phyloP scores from a whole-genome alignment of 73 alveolate species.

The Paramecium tetraurelia region DNA sequence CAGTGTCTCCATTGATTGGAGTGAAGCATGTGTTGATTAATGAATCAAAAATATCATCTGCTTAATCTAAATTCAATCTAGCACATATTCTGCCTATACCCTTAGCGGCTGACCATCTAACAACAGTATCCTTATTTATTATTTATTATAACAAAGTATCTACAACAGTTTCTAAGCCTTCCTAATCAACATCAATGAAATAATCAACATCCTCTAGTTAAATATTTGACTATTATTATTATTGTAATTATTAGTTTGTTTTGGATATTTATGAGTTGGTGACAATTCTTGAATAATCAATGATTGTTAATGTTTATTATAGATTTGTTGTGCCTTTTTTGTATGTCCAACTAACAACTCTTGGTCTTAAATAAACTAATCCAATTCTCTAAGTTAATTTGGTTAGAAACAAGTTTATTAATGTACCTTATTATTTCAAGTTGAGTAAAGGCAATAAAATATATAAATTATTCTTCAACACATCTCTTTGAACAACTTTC shows the following conservation, averaged over 20 bases:
- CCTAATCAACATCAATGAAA: slow-evolving; percentile 77
- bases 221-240: slow-evolving; percentile 61
- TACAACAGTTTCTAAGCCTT: slow-evolving; percentile 78
- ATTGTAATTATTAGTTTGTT: slow-evolving; percentile 46
- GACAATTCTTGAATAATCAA: background rate
- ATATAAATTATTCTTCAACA: slow-evolving; percentile 19
- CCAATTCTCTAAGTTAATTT: slow-evolving; percentile 83
- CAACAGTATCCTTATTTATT: slow-evolving; percentile 88
- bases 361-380: slow-evolving; percentile 87
- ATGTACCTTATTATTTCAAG: background rate
- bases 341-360: slow-evolving; percentile 89
- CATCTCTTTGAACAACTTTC: slow-evolving; percentile 72
- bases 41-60: slow-evolving; percentile 90
- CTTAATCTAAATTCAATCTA: slow-evolving; percentile 83
- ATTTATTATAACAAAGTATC: slow-evolving; percentile 79
- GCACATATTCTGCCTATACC: slow-evolving; percentile 95
- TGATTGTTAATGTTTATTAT: slow-evolving; percentile 53
- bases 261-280: slow-evolving; percentile 37
- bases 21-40: slow-evolving; percentile 76
- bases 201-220: slow-evolving; percentile 74
- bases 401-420: background rate
- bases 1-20: slow-evolving; percentile 86
- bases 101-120: slow-evolving; percentile 98
- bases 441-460: background rate
- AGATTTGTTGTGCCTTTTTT: slow-evolving; percentile 71